These are phyloP conservation scores for Acanthamoeba comandoni DNA, from an alignment of 208 protist species.

Conservation along the genomic window DNA sequence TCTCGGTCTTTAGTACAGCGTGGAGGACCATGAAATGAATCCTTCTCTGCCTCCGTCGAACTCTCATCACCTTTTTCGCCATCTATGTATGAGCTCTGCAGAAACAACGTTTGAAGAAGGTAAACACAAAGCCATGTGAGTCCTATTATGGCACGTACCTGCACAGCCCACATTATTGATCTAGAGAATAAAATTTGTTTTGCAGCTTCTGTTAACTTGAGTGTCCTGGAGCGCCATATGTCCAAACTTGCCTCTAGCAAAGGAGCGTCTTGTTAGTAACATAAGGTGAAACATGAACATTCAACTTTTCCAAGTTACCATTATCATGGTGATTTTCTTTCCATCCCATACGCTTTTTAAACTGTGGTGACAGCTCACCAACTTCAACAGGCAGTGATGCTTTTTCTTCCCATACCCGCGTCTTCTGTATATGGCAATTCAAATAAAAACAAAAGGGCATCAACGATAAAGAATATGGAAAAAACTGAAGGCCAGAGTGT, in stretches of 20 bases:
- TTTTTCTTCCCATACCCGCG: slow-evolving; percentile 38
- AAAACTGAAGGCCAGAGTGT: neutral
- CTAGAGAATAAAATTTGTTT: slow-evolving; percentile 35
- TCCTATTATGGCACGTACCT: neutral
- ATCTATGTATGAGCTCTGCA: neutral
- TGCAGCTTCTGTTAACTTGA: slow-evolving; percentile 8
- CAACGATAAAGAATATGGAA: neutral
- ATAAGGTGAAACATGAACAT: neutral
- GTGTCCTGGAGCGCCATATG: slow-evolving; percentile 31
- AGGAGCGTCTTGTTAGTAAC: neutral
- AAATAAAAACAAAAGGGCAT: neutral
- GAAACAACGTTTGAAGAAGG: neutral
- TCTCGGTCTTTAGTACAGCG: slow-evolving; percentile 1
- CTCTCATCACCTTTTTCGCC: slow-evolving; percentile 40
- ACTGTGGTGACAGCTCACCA: slow-evolving; percentile 48
- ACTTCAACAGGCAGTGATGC: slow-evolving; percentile 7
- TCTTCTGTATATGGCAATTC: neutral
- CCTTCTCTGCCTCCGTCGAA: neutral
- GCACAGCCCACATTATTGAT: slow-evolving; percentile 31
- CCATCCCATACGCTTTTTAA: slow-evolving; percentile 34
- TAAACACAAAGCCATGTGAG: neutral
- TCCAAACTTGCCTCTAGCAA: slow-evolving; percentile 26
- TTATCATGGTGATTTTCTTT: slow-evolving; percentile 13
- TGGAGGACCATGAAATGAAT: neutral
- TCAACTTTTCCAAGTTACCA: neutral